These are phyloP conservation scores for Lolium perenne DNA, from an alignment of 176 grass and related monocot genomes.

Conservation along the genomic window DNA sequence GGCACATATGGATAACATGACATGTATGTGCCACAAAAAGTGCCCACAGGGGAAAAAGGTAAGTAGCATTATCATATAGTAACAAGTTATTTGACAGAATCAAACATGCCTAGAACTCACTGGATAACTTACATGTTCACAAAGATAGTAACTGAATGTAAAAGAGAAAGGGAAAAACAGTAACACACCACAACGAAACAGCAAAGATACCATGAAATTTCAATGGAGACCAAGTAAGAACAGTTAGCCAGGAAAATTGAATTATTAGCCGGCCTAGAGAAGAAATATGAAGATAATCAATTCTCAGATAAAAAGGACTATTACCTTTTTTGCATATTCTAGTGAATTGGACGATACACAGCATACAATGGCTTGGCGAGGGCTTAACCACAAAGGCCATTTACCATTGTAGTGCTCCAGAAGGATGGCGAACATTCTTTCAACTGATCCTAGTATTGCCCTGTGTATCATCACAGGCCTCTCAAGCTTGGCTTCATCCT, in stretches of 20 bases:
- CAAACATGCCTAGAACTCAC: neutral
- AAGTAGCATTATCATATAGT: neutral
- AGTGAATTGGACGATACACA: constrained; percentile 70
- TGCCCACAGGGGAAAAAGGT: neutral
- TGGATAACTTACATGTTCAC: constrained; percentile 11
- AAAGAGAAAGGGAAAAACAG: constrained; percentile 8
- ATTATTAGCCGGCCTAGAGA: neutral
- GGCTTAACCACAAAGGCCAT: constrained; percentile 98
- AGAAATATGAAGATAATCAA: constrained; percentile 29
- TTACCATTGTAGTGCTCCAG: constrained; percentile 99
- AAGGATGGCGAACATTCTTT: constrained; percentile 98
- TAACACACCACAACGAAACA: neutral
- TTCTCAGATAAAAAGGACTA: neutral
- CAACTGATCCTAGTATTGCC: constrained; percentile 92
- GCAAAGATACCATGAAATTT: neutral
- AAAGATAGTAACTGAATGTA: constrained; percentile 4
- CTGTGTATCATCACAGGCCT: constrained; percentile 99
- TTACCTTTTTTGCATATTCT: constrained; percentile 83
- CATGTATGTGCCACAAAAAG: neutral
- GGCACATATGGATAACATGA: neutral
- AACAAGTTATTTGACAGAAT: neutral
- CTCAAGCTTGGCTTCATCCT: constrained; percentile 95
- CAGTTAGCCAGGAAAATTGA: neutral
- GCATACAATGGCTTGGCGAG: constrained; percentile 96
- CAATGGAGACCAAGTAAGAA: neutral